A percentile compares a stretch with the other conserved stretches of the same genome.
phyloP scores from a whole-genome alignment of 2,329 filamentous ascomycete species.

The Botryotinia calthae region DNA sequence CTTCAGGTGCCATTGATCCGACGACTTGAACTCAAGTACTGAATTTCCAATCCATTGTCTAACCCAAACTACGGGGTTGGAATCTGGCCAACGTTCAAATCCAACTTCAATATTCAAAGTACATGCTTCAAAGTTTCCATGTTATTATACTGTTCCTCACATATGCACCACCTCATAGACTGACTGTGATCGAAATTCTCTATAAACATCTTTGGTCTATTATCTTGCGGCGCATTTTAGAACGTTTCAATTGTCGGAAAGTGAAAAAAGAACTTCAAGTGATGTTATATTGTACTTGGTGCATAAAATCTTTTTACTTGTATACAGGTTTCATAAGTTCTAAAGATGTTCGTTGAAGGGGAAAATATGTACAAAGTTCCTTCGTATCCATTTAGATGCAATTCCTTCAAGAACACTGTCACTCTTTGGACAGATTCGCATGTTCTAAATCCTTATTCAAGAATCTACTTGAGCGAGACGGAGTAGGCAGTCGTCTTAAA shows the following conservation, averaged over 20 bases:
- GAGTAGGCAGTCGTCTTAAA: conserved; percentile 44
- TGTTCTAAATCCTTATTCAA: background rate
- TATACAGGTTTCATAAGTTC: background rate
- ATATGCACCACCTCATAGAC: no score
- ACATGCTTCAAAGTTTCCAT: background rate
- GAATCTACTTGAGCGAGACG: conserved; percentile 21
- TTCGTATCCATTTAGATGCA: background rate
- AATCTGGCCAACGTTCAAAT: background rate
- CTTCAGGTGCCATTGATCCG: background rate
- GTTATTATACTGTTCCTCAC: background rate
- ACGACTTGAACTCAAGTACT: no score
- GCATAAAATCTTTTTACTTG: background rate
- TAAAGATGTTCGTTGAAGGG: background rate
- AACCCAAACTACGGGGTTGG: no score
- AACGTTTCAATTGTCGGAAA: background rate
- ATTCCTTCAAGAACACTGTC: no score
- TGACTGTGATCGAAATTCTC: no score
- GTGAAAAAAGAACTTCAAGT: background rate
- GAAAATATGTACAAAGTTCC: background rate
- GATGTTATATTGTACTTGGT: background rate
- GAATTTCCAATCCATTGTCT: background rate
- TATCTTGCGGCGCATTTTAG: background rate
- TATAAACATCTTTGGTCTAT: background rate
- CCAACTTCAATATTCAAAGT: background rate
- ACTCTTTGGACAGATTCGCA: no score